A percentile compares a stretch with the other conserved stretches of the same genome.
Conservation (phyloP, 352 stramenopile genomes). For the Phytophthora megakarya region DNA sequence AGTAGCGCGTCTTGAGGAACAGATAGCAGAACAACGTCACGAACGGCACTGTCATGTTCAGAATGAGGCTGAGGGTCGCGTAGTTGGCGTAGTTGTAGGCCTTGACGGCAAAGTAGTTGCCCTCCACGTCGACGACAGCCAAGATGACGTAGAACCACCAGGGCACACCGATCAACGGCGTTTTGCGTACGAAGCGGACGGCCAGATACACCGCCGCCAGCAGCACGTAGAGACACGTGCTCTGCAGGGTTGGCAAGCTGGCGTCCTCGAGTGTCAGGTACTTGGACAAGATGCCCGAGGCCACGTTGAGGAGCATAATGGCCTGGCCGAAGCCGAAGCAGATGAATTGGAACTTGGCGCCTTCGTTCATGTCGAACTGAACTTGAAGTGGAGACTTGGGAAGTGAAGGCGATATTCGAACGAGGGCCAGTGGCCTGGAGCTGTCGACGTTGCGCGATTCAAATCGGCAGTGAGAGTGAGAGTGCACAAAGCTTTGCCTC, state of each 20-base stretch:
- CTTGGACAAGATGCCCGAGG: slow-evolving; percentile 59
- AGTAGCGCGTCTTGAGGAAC: slow-evolving; percentile 74
- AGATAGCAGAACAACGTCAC: slow-evolving; percentile 69
- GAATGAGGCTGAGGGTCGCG: slow-evolving; percentile 61
- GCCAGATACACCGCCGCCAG: slow-evolving; percentile 54
- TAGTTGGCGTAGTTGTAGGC: slow-evolving; percentile 78
- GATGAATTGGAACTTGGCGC: slow-evolving; percentile 49
- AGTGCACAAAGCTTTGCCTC: slow-evolving; percentile 22
- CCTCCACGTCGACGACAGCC: slow-evolving; percentile 64
- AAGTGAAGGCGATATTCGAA: slow-evolving; percentile 18
- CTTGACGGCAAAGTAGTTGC: slow-evolving; percentile 77
- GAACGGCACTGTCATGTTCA: slow-evolving; percentile 76
- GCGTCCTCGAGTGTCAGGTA: slow-evolving; percentile 60
- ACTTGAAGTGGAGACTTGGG: slow-evolving; percentile 22
- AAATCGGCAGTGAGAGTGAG: slow-evolving; percentile 19
- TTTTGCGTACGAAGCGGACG: slow-evolving; percentile 43
- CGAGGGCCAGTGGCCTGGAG: slow-evolving; percentile 13
- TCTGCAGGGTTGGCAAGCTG: slow-evolving; percentile 66
- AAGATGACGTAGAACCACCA: slow-evolving; percentile 74
- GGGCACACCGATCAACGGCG: slow-evolving; percentile 39
- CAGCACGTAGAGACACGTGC: slow-evolving; percentile 58
- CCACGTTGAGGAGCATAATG: slow-evolving; percentile 71
- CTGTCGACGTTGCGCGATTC: slow-evolving; percentile 16
- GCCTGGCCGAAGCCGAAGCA: slow-evolving; percentile 71
- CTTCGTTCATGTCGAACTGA: slow-evolving; percentile 24